Evolutionary conservation across 371 early-diverging fungal genomes (phyloP).

Genomic region (Mucor piriformis): DNA sequence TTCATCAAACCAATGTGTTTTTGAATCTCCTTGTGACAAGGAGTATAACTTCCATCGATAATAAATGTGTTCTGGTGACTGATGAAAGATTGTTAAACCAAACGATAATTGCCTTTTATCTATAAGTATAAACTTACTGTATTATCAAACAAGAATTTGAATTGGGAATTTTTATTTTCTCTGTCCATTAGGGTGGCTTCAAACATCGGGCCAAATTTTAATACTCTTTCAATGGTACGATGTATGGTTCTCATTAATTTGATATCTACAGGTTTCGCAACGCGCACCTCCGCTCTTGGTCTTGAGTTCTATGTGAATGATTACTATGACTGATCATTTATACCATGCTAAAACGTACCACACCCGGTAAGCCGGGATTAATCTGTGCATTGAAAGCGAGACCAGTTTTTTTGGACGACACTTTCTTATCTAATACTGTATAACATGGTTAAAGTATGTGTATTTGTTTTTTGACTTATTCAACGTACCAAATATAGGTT

Average conservation of each 20-base stretch:
- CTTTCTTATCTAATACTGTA: conserved; percentile 41
- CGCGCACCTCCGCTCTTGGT: conserved; percentile 66
- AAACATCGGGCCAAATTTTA: conserved; percentile 75
- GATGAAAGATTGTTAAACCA: background rate
- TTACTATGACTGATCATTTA: background rate
- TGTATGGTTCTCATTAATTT: conserved; percentile 75
- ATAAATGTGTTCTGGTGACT: conserved; percentile 82
- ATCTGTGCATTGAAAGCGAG: conserved; percentile 76
- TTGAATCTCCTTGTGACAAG: conserved; percentile 84
- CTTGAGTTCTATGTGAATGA: conserved; percentile 18
- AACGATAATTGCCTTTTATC: background rate
- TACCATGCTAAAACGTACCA: conserved; percentile 13
- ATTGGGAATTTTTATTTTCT: conserved; percentile 67
- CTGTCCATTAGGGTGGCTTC: conserved; percentile 75
- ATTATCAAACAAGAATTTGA: conserved; percentile 73
- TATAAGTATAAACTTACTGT: conserved; percentile 49
- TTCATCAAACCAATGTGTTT: conserved; percentile 72
- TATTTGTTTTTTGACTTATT: background rate
- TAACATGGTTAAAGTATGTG: background rate
- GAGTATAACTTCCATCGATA: conserved; percentile 94
- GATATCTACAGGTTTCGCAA: conserved; percentile 66
- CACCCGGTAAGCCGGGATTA: conserved; percentile 22
- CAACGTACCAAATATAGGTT: conserved; percentile 69
- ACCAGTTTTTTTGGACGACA: conserved; percentile 45
- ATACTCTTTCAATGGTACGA: conserved; percentile 81